A percentile compares a stretch with the other conserved stretches of the same genome.
These are phyloP conservation scores for Mycena olivaceomarginata DNA, from an alignment of 768 basidiomycete genomes.

Conservation along the genomic window DNA sequence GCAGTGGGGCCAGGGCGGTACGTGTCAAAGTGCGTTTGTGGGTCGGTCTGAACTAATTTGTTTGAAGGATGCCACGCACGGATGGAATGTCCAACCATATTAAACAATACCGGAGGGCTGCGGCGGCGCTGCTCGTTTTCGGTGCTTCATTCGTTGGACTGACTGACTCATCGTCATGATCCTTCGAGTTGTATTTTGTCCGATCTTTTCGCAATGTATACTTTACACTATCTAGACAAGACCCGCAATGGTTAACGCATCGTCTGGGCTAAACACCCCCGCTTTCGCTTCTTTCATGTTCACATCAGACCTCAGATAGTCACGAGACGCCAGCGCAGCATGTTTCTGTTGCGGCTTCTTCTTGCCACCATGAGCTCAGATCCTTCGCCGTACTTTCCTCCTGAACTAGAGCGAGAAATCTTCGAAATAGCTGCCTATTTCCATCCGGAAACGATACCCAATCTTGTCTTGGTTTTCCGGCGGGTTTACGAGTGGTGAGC, in stretches of 20 bases:
- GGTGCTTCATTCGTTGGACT: neutral
- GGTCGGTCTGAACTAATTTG: neutral
- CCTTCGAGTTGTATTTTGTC: slow-evolving; percentile 23
- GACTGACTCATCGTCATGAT: neutral
- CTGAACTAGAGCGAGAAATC: too few species aligned
- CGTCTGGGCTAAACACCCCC: neutral
- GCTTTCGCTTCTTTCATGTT: neutral
- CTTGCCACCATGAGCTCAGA: too few species aligned
- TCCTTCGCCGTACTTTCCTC: too few species aligned
- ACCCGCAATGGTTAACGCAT: slow-evolving; percentile 4
- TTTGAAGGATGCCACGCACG: neutral
- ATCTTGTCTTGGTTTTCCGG: too few species aligned
- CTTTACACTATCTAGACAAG: slow-evolving; percentile 13
- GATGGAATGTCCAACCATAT: neutral
- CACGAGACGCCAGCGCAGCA: too few species aligned
- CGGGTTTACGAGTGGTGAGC: too few species aligned
- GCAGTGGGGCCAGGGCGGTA: neutral
- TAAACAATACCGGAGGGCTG: neutral
- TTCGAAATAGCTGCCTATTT: too few species aligned
- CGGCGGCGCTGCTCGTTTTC: neutral
- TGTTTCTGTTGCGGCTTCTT: too few species aligned
- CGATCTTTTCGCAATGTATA: slow-evolving; percentile 14
- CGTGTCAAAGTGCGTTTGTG: too few species aligned
- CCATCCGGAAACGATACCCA: too few species aligned
- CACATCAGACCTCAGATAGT: too few species aligned